These are phyloP conservation scores for Edaphochlamys debaryana DNA, from an alignment of 139 green algal species.

Conservation along the genomic window DNA sequence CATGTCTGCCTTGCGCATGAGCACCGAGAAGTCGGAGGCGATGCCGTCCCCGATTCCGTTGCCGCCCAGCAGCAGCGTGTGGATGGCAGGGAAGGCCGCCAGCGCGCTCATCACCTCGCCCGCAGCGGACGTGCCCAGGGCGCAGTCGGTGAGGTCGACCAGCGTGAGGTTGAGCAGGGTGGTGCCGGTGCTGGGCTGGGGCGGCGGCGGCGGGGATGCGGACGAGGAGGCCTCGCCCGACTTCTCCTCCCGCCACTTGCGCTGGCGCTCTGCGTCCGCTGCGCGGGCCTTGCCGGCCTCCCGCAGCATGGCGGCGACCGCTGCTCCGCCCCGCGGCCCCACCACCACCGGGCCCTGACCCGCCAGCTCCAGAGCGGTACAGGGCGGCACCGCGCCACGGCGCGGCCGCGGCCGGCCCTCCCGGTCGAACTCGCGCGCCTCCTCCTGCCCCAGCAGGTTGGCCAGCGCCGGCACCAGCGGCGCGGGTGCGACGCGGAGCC, in stretches of 20 bases:
- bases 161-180: conserved; percentile 21
- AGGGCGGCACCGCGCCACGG: not conserved
- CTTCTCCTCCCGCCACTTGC: not conserved
- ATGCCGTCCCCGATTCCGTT: conserved; percentile 28
- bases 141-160: conserved; percentile 28
- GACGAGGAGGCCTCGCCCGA: not conserved
- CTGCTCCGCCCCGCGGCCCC: not conserved
- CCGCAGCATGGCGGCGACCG: conserved; percentile 10
- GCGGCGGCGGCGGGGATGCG: not conserved
- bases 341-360: conserved; percentile 28
- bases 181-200: not conserved
- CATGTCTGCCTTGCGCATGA: not conserved
- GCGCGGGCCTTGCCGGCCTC: not conserved
- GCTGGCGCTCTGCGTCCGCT: not conserved
- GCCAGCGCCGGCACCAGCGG: conserved; percentile 29
- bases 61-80: conserved; percentile 11
- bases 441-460: conserved; percentile 14
- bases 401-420: conserved; percentile 13
- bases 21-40: not conserved
- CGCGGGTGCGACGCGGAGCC: conserved; percentile 17
- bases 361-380: conserved; percentile 11
- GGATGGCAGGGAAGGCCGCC: not conserved
- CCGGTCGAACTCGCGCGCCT: conserved; percentile 26
- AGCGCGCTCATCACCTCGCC: conserved; percentile 27
- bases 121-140: not conserved